Evolutionary conservation across 768 basidiomycete species (phyloP).

Genomic region (Mycena epipterygia): DNA sequence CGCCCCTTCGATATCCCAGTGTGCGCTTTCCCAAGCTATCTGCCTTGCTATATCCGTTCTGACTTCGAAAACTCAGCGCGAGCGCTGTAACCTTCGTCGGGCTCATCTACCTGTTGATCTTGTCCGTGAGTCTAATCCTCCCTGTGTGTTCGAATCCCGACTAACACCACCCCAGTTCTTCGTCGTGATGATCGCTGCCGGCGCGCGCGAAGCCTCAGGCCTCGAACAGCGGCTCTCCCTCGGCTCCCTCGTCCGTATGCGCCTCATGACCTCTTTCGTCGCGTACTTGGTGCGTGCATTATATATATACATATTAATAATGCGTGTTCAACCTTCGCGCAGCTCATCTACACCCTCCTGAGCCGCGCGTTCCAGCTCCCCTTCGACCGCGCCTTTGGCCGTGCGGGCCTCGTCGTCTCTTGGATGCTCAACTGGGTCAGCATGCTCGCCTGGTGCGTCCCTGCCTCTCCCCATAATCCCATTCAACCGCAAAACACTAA

Average conservation of each 20-base stretch:
- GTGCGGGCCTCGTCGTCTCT: conserved; percentile 69
- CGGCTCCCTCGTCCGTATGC: conserved; percentile 53
- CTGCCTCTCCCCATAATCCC: not conserved
- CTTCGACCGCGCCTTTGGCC: conserved; percentile 60
- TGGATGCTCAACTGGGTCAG: conserved; percentile 76
- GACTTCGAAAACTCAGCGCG: conserved; percentile 41
- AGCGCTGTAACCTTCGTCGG: conserved; percentile 69
- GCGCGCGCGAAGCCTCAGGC: conserved; percentile 53
- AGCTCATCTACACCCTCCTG: conserved; percentile 72
- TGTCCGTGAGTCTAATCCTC: conserved; percentile 47
- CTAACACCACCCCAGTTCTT: conserved; percentile 39
- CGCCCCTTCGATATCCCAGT: conserved; percentile 64
- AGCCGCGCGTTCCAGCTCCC: conserved; percentile 73
- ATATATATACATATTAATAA: conserved; percentile 19
- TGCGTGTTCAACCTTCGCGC: not conserved
- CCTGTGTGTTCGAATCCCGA: conserved; percentile 38
- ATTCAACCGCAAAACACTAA: not conserved
- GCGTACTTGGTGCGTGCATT: conserved; percentile 53
- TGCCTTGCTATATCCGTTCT: not conserved
- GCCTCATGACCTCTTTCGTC: conserved; percentile 53
- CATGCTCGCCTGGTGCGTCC: conserved; percentile 69
- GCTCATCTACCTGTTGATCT: conserved; percentile 64
- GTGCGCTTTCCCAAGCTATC: conserved; percentile 14
- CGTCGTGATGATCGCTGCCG: conserved; percentile 38
- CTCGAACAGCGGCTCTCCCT: conserved; percentile 55